Evolutionary conservation across 2,329 filamentous ascomycete genomes (phyloP), one percentile per base, ranked within the genome.

Genomic region (Colletotrichum camelliae): DNA sequence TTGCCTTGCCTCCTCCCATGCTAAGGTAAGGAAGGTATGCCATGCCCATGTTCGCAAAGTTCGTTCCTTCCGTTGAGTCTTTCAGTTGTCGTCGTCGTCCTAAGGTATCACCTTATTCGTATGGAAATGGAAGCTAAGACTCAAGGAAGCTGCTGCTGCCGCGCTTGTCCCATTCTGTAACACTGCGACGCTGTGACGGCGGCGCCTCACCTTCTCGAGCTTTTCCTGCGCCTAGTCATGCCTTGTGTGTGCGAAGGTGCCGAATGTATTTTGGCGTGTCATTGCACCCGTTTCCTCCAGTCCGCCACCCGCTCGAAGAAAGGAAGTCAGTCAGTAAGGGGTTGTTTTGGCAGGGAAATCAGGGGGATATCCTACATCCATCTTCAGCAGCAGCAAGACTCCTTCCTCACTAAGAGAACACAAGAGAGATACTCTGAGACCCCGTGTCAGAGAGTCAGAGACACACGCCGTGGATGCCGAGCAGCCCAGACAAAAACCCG

Each of bases 111-210:
- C 27, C 57, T 31, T 31, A n/a, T 48, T 48, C 27, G 8, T 13
- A 48, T 21, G 4, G 43, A 21, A 52, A 52, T 52, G 43, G 43
- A 52, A 13, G 43, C 43, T 52, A 52, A 52, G 43, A 52, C 43
- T 52, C 43, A 52, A 52, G 61, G 61, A 64, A 43, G 61, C 35
- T 62, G 58, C 21, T 27, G 55, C 58, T 58, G 35, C 58, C 37
- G 31, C 70, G 74, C 74, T 76, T 76, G 65, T 68, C 64, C 70
- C 64, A 35, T 75, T 69, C 70, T 65, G 74, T 73, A 39, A 75
- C 73, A 58, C 64, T 75, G 70, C 70, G 48, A 76, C 74, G 70
- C 74, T 76, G 70, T 62, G 70, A 75, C 73, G n/a, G 43, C 29
- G 58, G 73, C 43, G 64, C 73, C 39, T 69, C 58, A 67, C 48